Percentiles rank a stretch among this genome's conserved stretches.
Conservation (phyloP, 2,329 filamentous ascomycete species). For the Pseudocercospora macadamiae region DNA sequence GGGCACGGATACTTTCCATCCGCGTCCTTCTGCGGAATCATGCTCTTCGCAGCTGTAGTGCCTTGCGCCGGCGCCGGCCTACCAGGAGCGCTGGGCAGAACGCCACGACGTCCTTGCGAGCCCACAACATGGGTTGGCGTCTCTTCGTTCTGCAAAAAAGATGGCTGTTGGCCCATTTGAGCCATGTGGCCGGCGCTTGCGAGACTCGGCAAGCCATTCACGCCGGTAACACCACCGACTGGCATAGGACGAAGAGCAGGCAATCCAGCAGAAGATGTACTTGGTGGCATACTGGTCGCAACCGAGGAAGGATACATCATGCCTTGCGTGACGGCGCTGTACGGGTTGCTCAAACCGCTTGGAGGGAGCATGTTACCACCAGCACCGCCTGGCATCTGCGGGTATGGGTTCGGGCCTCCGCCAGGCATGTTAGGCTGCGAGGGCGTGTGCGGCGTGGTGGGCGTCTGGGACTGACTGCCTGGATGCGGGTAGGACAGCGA, state of each 20-base stretch:
- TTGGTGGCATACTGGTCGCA: slow-evolving; percentile 34
- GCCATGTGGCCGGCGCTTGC: slow-evolving; percentile 32
- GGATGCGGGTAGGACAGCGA: slow-evolving; percentile 38
- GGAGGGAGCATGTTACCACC: slow-evolving; percentile 38
- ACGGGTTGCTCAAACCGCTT: slow-evolving; percentile 33
- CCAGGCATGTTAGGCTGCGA: slow-evolving; percentile 35
- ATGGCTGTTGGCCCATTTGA: slow-evolving; percentile 37
- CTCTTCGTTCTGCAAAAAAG: slow-evolving; percentile 45
- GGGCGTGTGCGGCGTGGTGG: slow-evolving; percentile 40
- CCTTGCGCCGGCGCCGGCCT: slow-evolving; percentile 73
- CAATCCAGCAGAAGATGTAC: slow-evolving; percentile 33
- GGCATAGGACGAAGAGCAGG: slow-evolving; percentile 47
- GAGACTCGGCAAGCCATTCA: slow-evolving; percentile 41
- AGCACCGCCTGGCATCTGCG: slow-evolving; percentile 21
- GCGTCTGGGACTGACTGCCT: slow-evolving; percentile 37
- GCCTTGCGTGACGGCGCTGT: slow-evolving; percentile 33
- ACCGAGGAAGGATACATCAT: slow-evolving; percentile 38
- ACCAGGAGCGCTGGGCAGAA: slow-evolving; percentile 87
- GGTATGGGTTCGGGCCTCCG: slow-evolving; percentile 33
- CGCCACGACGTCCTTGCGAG: slow-evolving; percentile 88
- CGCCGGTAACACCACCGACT: slow-evolving; percentile 42
- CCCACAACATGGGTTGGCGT: slow-evolving; percentile 87
- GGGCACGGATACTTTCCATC: slow-evolving; percentile 98
- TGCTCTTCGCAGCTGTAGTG: slow-evolving; percentile 64
- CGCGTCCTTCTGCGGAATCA: slow-evolving; percentile 90